Percentiles rank a stretch among this genome's conserved stretches.
These are phyloP conservation scores for Quercus parvula DNA, from an alignment of 306 rosid genomes.

Conservation along the genomic window DNA sequence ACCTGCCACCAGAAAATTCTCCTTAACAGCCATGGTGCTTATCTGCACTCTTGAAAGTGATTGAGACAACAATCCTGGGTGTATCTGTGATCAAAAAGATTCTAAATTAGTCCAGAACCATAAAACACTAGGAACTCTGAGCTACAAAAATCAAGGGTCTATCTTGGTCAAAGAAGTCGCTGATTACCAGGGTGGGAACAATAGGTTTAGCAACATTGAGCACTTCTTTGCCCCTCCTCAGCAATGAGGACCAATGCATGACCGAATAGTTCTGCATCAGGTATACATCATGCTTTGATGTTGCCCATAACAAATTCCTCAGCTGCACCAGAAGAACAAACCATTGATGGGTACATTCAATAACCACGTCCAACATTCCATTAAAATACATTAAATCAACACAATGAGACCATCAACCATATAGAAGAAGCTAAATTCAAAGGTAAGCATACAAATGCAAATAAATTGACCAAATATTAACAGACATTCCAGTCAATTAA, in stretches of 20 bases:
- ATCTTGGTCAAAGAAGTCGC: slow-evolving; percentile 5
- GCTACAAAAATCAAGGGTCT: not conserved
- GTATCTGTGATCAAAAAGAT: slow-evolving; percentile 37
- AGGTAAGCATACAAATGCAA: not conserved
- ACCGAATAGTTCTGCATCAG: slow-evolving; percentile 90
- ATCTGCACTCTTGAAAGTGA: slow-evolving; percentile 83
- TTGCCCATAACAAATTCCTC: slow-evolving; percentile 86
- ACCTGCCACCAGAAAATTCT: slow-evolving; percentile 77
- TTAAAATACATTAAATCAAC: not conserved
- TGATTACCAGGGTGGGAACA: slow-evolving; percentile 62
- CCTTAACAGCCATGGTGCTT: slow-evolving; percentile 93
- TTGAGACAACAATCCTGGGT: slow-evolving; percentile 48
- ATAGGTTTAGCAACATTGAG: slow-evolving; percentile 73
- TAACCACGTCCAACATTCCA: slow-evolving; percentile 1
- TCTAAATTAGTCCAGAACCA: not conserved
- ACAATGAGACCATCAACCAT: not conserved
- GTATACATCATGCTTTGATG: slow-evolving; percentile 94
- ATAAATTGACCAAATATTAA: not conserved
- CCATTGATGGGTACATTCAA: slow-evolving; percentile 23
- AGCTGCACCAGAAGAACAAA: slow-evolving; percentile 54
- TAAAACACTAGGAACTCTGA: not conserved
- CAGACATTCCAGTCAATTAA: not conserved
- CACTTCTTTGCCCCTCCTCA: slow-evolving; percentile 69
- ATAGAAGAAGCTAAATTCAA: not conserved
- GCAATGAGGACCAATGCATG: slow-evolving; percentile 86